phyloP scores from a whole-genome alignment of 495 filamentous ascomycete genomes.

The Recurvomyces mirabilis region DNA sequence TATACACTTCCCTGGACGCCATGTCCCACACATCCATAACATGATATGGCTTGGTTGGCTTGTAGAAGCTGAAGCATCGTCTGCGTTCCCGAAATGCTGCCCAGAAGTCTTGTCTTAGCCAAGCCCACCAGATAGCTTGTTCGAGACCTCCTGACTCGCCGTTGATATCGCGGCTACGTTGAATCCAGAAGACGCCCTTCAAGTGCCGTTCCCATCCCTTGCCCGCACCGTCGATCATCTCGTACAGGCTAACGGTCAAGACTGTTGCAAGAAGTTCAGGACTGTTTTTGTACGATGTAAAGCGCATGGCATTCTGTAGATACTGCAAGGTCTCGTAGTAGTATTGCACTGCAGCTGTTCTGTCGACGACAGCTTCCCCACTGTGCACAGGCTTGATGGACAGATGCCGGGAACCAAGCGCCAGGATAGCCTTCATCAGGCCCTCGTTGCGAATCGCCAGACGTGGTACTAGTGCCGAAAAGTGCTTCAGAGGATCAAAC shows the following conservation, averaged over 20 bases:
- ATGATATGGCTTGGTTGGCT: slow-evolving; percentile 12
- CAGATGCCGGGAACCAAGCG: slow-evolving; percentile 24
- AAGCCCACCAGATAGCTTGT: slow-evolving; percentile 34
- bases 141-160: slow-evolving; percentile 29
- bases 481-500: slow-evolving; percentile 24
- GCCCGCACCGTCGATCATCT: slow-evolving; percentile 23
- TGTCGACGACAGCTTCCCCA: slow-evolving; percentile 7
- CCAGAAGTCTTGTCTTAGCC: slow-evolving; percentile 25
- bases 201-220: slow-evolving; percentile 32
- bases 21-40: slow-evolving; percentile 14
- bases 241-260: slow-evolving; percentile 29
- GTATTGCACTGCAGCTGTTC: slow-evolving; percentile 27
- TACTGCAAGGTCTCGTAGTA: slow-evolving; percentile 34
- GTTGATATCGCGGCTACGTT: slow-evolving; percentile 30
- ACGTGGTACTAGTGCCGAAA: slow-evolving; percentile 26
- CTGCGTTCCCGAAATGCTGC: slow-evolving; percentile 17
- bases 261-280: slow-evolving; percentile 29
- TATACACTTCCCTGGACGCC: slow-evolving; percentile 15
- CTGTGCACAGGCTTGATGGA: slow-evolving; percentile 11
- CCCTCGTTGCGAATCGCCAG: slow-evolving; percentile 24
- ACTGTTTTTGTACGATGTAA: slow-evolving; percentile 27
- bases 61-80: slow-evolving; percentile 21
- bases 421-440: slow-evolving; percentile 28
- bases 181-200: slow-evolving; percentile 32
- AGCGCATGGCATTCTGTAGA: slow-evolving; percentile 27